Evolutionary conservation across 2,329 filamentous ascomycete genomes (phyloP).

Genomic region (Ophiocordyceps unilateralis): DNA sequence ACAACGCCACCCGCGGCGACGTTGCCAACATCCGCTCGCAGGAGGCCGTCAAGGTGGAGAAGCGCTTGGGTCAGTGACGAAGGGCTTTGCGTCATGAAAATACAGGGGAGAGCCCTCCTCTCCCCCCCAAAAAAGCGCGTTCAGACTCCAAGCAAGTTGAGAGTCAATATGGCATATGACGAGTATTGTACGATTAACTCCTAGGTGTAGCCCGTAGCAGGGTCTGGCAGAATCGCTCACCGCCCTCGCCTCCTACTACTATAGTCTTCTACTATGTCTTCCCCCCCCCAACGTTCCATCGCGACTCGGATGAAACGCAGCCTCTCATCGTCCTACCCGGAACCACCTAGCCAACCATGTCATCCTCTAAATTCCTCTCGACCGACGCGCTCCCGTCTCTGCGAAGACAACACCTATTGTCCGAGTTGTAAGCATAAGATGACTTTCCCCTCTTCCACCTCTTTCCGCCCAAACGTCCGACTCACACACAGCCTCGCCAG

Average conservation of each 20-base stretch:
- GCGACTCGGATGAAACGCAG: neutral
- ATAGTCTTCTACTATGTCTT: too few species aligned
- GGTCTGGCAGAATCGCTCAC: too few species aligned
- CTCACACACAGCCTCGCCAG: constrained; percentile 22
- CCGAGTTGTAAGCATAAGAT: constrained; percentile 67
- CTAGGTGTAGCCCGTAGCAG: too few species aligned
- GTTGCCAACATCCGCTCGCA: constrained; percentile 43
- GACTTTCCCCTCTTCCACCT: too few species aligned
- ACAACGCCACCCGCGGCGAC: constrained; percentile 68
- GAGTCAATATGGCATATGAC: too few species aligned
- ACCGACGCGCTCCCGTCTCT: constrained; percentile 35
- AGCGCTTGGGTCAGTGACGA: constrained; percentile 32
- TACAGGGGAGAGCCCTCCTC: neutral
- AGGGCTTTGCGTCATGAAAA: neutral
- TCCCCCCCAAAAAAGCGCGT: too few species aligned
- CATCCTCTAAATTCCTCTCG: constrained; percentile 3
- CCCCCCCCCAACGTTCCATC: too few species aligned
- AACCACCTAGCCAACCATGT: neutral
- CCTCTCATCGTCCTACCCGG: neutral
- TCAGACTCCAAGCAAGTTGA: too few species aligned
- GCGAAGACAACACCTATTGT: constrained; percentile 57
- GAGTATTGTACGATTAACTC: too few species aligned
- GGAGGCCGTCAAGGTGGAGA: constrained; percentile 62
- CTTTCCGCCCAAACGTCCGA: neutral
- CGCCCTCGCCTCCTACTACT: too few species aligned